phyloP scores from a whole-genome alignment of 2,329 filamentous ascomycete genomes.

The Scleromitrula shiraiana region DNA sequence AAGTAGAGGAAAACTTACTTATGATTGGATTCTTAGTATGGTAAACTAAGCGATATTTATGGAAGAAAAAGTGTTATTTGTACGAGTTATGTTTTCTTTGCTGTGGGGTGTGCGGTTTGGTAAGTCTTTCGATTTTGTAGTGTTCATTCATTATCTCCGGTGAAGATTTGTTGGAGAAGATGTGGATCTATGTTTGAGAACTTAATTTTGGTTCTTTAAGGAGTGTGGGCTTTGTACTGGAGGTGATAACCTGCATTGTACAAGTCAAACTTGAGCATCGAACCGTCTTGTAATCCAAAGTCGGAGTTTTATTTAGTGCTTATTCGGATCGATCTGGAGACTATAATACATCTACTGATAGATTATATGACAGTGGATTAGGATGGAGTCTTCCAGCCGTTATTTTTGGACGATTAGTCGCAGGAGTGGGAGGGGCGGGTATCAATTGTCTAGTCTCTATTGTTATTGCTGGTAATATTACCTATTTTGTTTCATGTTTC shows the following conservation, averaged over 20 bases:
- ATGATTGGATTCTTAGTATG: constrained; percentile 7
- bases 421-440: constrained; percentile 43
- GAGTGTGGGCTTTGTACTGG: no score
- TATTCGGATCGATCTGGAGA: no score
- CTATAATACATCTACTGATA: neutral
- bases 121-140: constrained; percentile 29
- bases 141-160: no score
- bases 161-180: no score
- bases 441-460: constrained; percentile 43
- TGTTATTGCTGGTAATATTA: constrained; percentile 45
- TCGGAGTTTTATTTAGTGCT: no score
- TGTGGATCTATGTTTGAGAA: no score
- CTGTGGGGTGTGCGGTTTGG: constrained; percentile 35
- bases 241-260: no score
- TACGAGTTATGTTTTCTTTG: constrained; percentile 33
- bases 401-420: constrained; percentile 42
- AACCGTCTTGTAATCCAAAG: no score
- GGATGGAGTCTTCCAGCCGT: constrained; percentile 41
- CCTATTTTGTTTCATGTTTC: no score
- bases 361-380: constrained; percentile 31
- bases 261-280: no score
- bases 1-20: neutral
- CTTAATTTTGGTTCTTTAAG: no score
- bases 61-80: neutral
- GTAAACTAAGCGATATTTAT: constrained; percentile 49